Conservation (phyloP, 352 stramenopile genomes). For the Phytophthora constricta region DNA sequence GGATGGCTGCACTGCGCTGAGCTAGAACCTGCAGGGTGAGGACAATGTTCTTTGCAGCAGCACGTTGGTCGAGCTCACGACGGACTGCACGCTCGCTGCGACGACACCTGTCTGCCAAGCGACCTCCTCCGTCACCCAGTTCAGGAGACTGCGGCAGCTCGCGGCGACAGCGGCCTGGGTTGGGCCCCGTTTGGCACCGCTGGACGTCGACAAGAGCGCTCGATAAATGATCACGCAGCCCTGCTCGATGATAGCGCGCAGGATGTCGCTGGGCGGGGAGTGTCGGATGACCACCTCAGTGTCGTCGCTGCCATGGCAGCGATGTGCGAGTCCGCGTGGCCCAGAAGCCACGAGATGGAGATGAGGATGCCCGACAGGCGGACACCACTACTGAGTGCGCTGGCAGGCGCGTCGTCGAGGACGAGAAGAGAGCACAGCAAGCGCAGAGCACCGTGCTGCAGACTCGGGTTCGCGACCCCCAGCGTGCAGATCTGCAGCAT, state of each 20-base stretch:
- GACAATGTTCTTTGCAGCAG: conserved; percentile 53
- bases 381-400: conserved; percentile 33
- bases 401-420: conserved; percentile 17
- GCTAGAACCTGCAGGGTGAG: conserved; percentile 50
- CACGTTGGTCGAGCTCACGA: conserved; percentile 44
- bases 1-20: conserved; percentile 30
- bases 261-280: conserved; percentile 41
- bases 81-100: conserved; percentile 30
- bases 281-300: conserved; percentile 22
- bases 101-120: conserved; percentile 34
- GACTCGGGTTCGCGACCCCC: conserved; percentile 16
- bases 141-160: conserved; percentile 27
- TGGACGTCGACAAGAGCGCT: conserved; percentile 15
- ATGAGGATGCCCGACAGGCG: conserved; percentile 49
- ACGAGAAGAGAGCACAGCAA: conserved; percentile 32
- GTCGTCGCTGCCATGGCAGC: conserved; percentile 25
- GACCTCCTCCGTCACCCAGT: conserved; percentile 40
- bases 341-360: conserved; percentile 47
- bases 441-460: conserved; percentile 27
- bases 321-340: conserved; percentile 27
- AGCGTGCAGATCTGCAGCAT: conserved; percentile 35
- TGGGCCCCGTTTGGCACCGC: conserved; percentile 6
- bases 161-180: conserved; percentile 23
- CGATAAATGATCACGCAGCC: conserved; percentile 51
- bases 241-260: conserved; percentile 53